Percentiles rank a stretch among this genome's conserved stretches.
Conservation (phyloP, 352 stramenopile species). For the Globisporangium heterothallicum region DNA sequence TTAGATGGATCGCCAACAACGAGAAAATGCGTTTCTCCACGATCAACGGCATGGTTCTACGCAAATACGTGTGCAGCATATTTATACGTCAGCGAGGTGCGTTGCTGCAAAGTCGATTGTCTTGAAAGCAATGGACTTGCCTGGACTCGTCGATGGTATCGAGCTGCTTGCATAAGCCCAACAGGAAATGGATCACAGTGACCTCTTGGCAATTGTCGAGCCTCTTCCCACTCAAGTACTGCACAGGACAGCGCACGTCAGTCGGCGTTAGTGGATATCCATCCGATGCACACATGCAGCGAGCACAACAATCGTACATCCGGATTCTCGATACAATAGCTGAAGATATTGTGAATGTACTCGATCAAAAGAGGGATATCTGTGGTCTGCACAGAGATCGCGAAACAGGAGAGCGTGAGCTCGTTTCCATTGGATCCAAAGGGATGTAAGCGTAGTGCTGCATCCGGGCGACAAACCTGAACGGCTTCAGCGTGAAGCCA, state of each 20-base stretch:
- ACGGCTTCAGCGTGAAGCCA: constrained; percentile 88
- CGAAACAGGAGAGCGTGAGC: not conserved
- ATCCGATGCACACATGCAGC: constrained; percentile 2
- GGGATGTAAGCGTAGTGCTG: too few species aligned
- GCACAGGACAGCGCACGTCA: not conserved
- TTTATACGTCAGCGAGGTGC: not conserved
- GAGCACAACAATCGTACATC: constrained; percentile 25
- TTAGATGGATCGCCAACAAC: constrained; percentile 75
- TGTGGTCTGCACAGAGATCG: constrained; percentile 61
- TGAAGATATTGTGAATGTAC: constrained; percentile 84
- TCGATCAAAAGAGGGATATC: constrained; percentile 86
- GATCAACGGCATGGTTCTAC: constrained; percentile 81
- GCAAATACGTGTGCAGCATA: not conserved
- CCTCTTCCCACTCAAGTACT: constrained; percentile 74
- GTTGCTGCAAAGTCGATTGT: not conserved
- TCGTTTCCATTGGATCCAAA: too few species aligned
- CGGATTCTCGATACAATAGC: constrained; percentile 68
- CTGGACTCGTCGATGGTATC: constrained; percentile 81
- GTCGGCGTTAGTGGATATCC: not conserved
- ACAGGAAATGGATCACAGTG: constrained; percentile 84
- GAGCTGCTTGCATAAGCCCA: constrained; percentile 75
- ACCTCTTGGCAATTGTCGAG: constrained; percentile 80
- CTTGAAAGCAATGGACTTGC: too few species aligned
- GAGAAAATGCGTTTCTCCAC: constrained; percentile 76
- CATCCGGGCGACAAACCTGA: constrained; percentile 27